These are phyloP conservation scores for Saccharomycopsis sp. DNA, from an alignment of 805 yeast genomes.

Conservation along the genomic window DNA sequence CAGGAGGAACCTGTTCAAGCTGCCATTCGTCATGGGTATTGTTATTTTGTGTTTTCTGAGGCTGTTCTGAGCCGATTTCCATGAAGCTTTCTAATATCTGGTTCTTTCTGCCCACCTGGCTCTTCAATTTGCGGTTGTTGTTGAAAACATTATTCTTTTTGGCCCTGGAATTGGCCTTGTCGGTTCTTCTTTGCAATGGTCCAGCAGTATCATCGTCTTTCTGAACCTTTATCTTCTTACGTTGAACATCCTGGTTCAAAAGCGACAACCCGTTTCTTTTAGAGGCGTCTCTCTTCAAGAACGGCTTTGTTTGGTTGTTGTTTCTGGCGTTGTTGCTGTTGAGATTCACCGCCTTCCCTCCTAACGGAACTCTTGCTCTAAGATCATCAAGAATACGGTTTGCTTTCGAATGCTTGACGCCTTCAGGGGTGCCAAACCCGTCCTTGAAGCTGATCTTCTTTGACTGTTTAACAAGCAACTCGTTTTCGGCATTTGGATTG, in stretches of 20 bases:
- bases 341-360: conserved; percentile 10
- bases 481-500: conserved; percentile 1
- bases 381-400: not conserved
- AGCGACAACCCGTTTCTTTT: conserved; percentile 11
- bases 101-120: not conserved
- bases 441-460: conserved; percentile 6
- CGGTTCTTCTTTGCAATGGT: not conserved
- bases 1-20: conserved; percentile 43
- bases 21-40: conserved; percentile 31
- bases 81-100: not conserved
- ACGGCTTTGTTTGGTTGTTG: conserved; percentile 7
- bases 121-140: not conserved
- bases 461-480: not conserved
- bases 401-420: conserved; percentile 5
- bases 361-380: conserved; percentile 13
- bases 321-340: conserved; percentile 1
- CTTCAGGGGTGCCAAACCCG: conserved; percentile 3
- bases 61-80: not conserved
- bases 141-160: not conserved
- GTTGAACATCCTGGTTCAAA: conserved; percentile 7
- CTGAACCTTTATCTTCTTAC: conserved; percentile 17
- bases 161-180: not conserved
- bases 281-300: conserved; percentile 4
- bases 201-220: conserved; percentile 15
- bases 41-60: conserved; percentile 6